Evolutionary conservation across 345 rosid species (phyloP).

Genomic region (Brassica incana): DNA sequence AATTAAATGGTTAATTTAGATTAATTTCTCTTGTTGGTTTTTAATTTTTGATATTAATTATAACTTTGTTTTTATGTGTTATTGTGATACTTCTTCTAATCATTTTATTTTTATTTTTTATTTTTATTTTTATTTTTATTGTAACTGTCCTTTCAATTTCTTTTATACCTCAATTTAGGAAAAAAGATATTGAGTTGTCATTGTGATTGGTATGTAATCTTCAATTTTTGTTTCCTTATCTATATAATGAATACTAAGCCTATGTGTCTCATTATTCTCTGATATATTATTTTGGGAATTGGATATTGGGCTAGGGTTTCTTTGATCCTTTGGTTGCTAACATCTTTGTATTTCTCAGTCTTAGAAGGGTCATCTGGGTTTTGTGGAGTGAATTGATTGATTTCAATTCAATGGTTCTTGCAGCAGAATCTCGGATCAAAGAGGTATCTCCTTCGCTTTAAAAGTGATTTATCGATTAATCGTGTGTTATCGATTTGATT

Average conservation of each 20-base stretch:
- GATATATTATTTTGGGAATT: not conserved
- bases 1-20: not conserved
- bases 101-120: not conserved
- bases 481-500: not conserved
- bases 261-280: not conserved
- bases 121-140: not conserved
- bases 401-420: constrained; percentile 18
- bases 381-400: constrained; percentile 6
- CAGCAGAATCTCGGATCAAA: constrained; percentile 40
- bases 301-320: constrained; percentile 10
- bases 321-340: not conserved
- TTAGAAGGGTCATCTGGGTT: constrained; percentile 2
- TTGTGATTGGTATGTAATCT: constrained; percentile 29
- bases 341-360: not conserved
- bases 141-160: not conserved
- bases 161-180: not conserved
- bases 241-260: not conserved
- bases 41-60: not conserved
- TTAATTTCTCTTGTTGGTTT: not conserved
- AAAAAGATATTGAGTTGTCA: not conserved
- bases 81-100: not conserved
- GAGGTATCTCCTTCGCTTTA: constrained; percentile 49
- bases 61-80: not conserved
- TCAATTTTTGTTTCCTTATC: not conserved
- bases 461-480: not conserved